Conservation (phyloP, 176 grass and related monocot species). For the Neostapfia colusana region DNA sequence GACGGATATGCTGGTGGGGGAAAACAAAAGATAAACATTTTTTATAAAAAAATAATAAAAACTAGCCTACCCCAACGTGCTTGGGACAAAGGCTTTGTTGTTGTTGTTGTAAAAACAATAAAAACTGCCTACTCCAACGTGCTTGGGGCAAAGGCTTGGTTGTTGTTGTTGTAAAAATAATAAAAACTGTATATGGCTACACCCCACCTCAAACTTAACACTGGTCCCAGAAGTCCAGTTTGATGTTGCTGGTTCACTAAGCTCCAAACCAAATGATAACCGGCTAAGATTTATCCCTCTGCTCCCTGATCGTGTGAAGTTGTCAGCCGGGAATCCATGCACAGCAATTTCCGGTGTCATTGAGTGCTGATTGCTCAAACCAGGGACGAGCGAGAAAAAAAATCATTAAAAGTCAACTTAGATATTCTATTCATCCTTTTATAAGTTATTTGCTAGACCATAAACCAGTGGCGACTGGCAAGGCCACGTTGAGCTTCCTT, state of each 20-base stretch:
- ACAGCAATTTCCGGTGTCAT: conserved; percentile 89
- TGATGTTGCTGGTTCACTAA: conserved; percentile 85
- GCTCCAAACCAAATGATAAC: conserved; percentile 76
- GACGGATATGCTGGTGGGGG: conserved; percentile 63
- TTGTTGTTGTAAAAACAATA: no score
- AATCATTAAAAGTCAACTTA: conserved; percentile 9
- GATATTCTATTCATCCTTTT: background rate
- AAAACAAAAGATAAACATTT: conserved; percentile 14
- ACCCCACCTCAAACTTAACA: conserved; percentile 81
- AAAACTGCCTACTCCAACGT: no score
- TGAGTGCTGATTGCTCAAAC: conserved; percentile 73
- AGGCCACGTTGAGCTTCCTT: no score
- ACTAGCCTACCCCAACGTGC: no score
- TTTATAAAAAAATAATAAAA: background rate
- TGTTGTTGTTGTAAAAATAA: no score
- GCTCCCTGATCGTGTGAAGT: conserved; percentile 77
- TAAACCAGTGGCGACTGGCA: no score
- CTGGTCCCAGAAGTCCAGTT: conserved; percentile 89
- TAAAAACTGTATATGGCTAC: conserved; percentile 13
- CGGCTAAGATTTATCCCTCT: conserved; percentile 80
- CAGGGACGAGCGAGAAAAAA: conserved; percentile 33
- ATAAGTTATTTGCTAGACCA: conserved; percentile 11
- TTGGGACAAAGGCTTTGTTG: no score
- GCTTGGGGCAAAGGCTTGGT: no score
- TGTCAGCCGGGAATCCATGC: conserved; percentile 83